Base-by-base conservation (phyloP, 2,329 filamentous ascomycete species). In the Elsinoe australis region DNA sequence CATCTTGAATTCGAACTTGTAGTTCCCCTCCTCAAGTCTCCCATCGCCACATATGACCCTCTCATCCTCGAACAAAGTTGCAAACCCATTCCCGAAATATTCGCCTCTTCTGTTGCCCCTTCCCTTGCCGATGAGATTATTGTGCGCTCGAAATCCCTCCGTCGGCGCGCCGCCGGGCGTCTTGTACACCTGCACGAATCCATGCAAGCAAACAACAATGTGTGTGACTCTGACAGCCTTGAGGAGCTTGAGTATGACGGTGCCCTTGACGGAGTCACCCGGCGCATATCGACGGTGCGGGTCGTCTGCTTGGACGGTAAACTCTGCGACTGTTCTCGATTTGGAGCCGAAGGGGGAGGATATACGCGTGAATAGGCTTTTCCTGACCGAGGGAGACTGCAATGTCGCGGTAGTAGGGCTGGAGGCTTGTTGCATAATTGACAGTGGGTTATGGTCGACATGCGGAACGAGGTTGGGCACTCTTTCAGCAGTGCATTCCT, bases 41-140 rank as follows among this genome's bases (percentile, higher is more conserved):
- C 86, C 85, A 58, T 89, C 84, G 17, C 85, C 85, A 60, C 85
- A 88, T 28, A 92, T 68, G 10, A 87, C 82, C 61, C 82, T 76
- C 67, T 92, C 85, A 59, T 92, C 86, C 64, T 88, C 82, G 60
- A 90, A 92, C 36, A 92, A 70, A 33, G 83, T 83, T n/a, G 82
- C 83, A 57, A 86, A 80, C 24, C 85, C 85, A 68, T 86, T 86
- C 57, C 82, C 83, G 59, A 82, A 82, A 59, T 85, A 86, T 59
- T 64, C 69, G 44, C 71, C 69, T 35, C 64, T 59, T 56, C 67
- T 71, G 52, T 66, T 75, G 33, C 75, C 76, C 53, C 73, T 71
- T 14, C 75, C 77, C 2, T 71, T 71, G 4, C 74, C 75, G 35
- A 78, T 61, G 29, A 71, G 72, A 3, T 71, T 67, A 49, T 69